Evolutionary conservation across 768 basidiomycete species (phyloP).

Genomic region (Tricholoma saponaceum): DNA sequence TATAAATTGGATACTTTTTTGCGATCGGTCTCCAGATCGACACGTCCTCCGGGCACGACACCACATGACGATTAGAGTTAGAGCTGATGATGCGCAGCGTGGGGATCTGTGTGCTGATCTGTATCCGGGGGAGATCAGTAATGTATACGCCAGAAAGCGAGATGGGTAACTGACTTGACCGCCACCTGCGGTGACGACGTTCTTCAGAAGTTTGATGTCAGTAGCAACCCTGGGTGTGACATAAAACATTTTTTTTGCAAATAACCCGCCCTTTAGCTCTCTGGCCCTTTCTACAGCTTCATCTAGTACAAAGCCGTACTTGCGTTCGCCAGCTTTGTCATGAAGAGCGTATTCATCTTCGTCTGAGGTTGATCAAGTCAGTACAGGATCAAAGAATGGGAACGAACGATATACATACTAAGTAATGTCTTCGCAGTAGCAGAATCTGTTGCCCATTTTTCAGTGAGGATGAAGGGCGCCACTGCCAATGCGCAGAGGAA

Average conservation of each 20-base stretch:
- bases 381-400: too few relatives aligned
- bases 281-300: slow-evolving; percentile 61
- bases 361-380: slow-evolving; percentile 35
- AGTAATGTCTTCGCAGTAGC: slow-evolving; percentile 53
- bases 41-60: slow-evolving; percentile 63
- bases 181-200: slow-evolving; percentile 65
- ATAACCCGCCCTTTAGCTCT: slow-evolving; percentile 46
- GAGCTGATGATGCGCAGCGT: slow-evolving; percentile 52
- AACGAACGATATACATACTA: slow-evolving; percentile 40
- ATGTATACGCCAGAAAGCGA: not conserved
- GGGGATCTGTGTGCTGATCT: slow-evolving; percentile 46
- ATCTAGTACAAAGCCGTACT: slow-evolving; percentile 59
- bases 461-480: slow-evolving; percentile 58
- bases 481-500: slow-evolving; percentile 73
- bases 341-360: slow-evolving; percentile 54
- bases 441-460: slow-evolving; percentile 65
- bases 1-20: slow-evolving; percentile 53
- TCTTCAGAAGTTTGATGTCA: slow-evolving; percentile 59
- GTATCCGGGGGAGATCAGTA: slow-evolving; percentile 3
- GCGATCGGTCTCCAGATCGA: slow-evolving; percentile 64
- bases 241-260: slow-evolving; percentile 69
- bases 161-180: slow-evolving; percentile 50
- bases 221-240: slow-evolving; percentile 63
- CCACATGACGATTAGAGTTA: slow-evolving; percentile 49
- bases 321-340: slow-evolving; percentile 62